Evolutionary conservation across 2,329 filamentous ascomycete species (phyloP), one percentile per base, ranked within the genome.

Genomic region (Fusarium sulawesiense): DNA sequence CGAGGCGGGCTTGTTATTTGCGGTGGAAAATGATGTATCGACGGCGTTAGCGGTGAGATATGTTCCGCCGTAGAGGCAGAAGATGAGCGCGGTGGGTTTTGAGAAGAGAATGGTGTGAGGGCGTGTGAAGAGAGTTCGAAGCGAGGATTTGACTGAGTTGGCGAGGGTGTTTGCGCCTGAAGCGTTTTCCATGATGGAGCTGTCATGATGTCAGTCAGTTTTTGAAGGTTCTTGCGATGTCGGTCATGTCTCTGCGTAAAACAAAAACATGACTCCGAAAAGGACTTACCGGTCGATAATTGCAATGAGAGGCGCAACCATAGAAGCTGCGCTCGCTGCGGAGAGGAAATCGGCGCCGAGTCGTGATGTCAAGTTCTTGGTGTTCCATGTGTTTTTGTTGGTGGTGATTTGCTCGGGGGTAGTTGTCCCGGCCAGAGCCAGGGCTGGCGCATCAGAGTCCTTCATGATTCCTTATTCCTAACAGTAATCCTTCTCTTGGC

Each of bases 261-360:
- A 18, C 18, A 13, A 20, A 14, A n/a, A n/a, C n/a, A n/a, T n/a
- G n/a, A n/a, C n/a, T n/a, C n/a, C n/a, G n/a, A n/a, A n/a, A n/a
- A n/a, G n/a, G n/a, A n/a, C n/a, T n/a, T 83, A 94, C 92, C 91
- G 89, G 80, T 97, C 94, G 80, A 98, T 96, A 71, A 96, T 91
- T 40, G 92, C 92, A 68, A 97, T 95, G 41, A 97, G 78, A 2
- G 94, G 94, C 57, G 94, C 93, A 49, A 97, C 91, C 65, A 96
- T 82, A 9, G 86, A 87, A 3, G 91, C 93, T 13, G 94, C 93
- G 47, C 88, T 86, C 3, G 87, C 86, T 3, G 93, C 94, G 74
- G 91, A 90, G 46, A 87, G 79, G 23, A 87, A 80, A 82, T 97
- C 93, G 18, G 89, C 87, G 45, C 85, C 88, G 14, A 97, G 76